Percentiles rank a stretch among this genome's conserved stretches.
Conservation (phyloP, 2,329 filamentous ascomycete genomes). For the Alternaria postmessia region DNA sequence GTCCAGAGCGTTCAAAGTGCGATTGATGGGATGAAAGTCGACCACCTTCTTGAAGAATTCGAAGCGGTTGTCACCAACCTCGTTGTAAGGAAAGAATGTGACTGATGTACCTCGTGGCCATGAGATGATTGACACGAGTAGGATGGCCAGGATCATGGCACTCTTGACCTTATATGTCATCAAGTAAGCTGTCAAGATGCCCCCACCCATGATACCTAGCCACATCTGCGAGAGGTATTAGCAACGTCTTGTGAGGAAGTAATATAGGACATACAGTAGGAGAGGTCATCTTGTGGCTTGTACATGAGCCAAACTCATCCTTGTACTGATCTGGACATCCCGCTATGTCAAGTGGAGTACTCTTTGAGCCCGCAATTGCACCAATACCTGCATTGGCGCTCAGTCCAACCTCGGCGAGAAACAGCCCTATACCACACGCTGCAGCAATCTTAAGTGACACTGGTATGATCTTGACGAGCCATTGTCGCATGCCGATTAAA, state of each 20-base stretch:
- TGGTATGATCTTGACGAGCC: slow-evolving; percentile 84
- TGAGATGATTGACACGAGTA: slow-evolving; percentile 84
- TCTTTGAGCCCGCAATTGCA: slow-evolving; percentile 69
- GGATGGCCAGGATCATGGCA: slow-evolving; percentile 82
- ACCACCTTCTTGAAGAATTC: slow-evolving; percentile 88
- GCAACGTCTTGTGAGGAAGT: slow-evolving; percentile 10
- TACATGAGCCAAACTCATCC: slow-evolving; percentile 64
- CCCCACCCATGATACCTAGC: slow-evolving; percentile 87
- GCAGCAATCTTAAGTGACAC: slow-evolving; percentile 86
- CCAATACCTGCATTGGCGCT: slow-evolving; percentile 86
- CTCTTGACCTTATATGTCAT: slow-evolving; percentile 89
- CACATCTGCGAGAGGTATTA: slow-evolving; percentile 65
- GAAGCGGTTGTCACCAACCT: slow-evolving; percentile 72
- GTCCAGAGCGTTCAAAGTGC: slow-evolving; percentile 74
- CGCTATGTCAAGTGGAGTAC: slow-evolving; percentile 75
- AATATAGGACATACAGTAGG: slow-evolving; percentile 61
- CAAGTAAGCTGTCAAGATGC: slow-evolving; percentile 78
- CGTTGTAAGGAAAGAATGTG: slow-evolving; percentile 79
- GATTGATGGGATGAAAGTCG: slow-evolving; percentile 77
- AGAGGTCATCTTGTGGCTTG: slow-evolving; percentile 78
- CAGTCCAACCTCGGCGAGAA: slow-evolving; percentile 76
- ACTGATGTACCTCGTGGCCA: slow-evolving; percentile 81
- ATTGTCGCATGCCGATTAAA: slow-evolving; percentile 82
- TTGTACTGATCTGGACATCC: slow-evolving; percentile 70
- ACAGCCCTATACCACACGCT: slow-evolving; percentile 84